Conservation (phyloP, 2,329 filamentous ascomycete species). For the Fusarium sp. region DNA sequence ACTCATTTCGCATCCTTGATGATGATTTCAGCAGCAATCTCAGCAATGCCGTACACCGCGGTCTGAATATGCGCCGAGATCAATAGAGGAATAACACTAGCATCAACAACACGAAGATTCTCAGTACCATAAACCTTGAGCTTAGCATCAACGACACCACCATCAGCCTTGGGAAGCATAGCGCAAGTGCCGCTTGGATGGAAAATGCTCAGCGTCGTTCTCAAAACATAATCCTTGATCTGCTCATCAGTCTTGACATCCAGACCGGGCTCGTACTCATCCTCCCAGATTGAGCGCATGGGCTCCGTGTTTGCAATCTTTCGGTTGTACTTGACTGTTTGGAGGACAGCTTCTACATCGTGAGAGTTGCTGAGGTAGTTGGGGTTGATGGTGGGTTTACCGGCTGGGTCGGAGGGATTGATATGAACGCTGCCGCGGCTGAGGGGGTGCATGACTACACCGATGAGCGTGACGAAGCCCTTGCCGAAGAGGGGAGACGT, state of each 20-base stretch:
- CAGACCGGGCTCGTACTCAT: constrained; percentile 48
- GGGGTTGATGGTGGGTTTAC: constrained; percentile 39
- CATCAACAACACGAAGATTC: constrained; percentile 61
- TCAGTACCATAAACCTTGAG: constrained; percentile 60
- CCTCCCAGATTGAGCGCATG: constrained; percentile 44
- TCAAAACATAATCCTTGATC: constrained; percentile 23
- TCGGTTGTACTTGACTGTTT: constrained; percentile 47
- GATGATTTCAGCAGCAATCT: constrained; percentile 53
- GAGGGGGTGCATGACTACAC: constrained; percentile 70
- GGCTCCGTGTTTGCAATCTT: constrained; percentile 47
- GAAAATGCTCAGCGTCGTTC: constrained; percentile 37
- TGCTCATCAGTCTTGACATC: constrained; percentile 34
- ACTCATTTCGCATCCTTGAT: constrained; percentile 22
- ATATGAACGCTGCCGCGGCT: constrained; percentile 46
- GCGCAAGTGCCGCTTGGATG: constrained; percentile 58
- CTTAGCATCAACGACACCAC: constrained; percentile 56
- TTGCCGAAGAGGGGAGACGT: constrained; percentile 35
- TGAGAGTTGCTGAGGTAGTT: constrained; percentile 43
- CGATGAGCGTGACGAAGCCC: constrained; percentile 59
- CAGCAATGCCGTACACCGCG: constrained; percentile 63
- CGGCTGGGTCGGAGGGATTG: constrained; percentile 23
- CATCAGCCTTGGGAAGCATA: constrained; percentile 58
- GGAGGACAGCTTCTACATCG: constrained; percentile 47
- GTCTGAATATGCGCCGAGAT: constrained; percentile 61
- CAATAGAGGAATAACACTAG: constrained; percentile 61